These are phyloP conservation scores for Oligophagozyma castellii DNA, from an alignment of 1,139 yeast genomes.

Conservation along the genomic window DNA sequence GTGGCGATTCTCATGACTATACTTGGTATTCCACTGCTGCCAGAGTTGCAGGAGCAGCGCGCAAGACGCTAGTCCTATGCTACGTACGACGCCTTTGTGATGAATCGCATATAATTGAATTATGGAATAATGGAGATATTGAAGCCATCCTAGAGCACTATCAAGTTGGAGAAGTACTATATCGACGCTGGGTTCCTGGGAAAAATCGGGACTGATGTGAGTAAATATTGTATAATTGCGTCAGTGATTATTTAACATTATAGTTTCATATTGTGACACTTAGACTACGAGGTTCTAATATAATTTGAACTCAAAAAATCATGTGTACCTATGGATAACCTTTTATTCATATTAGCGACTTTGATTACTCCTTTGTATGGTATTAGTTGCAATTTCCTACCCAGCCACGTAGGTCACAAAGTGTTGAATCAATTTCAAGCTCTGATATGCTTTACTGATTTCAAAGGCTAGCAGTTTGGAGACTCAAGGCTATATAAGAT, in stretches of 20 bases:
- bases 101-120: conserved; percentile 21
- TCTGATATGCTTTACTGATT: conserved; percentile 1
- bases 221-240: neutral
- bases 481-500: too few relatives aligned
- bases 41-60: conserved; percentile 79
- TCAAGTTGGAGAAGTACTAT: conserved; percentile 50
- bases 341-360: too few relatives aligned
- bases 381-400: too few relatives aligned
- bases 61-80: conserved; percentile 57
- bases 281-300: too few relatives aligned
- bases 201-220: conserved; percentile 51
- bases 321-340: too few relatives aligned
- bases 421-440: conserved; percentile 1
- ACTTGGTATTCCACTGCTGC: conserved; percentile 39
- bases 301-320: too few relatives aligned
- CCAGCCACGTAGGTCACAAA: too few relatives aligned
- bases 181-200: conserved; percentile 75
- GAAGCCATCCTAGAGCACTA: conserved; percentile 26
- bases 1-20: conserved; percentile 20
- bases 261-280: too few relatives aligned
- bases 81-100: conserved; percentile 44
- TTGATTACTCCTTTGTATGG: too few relatives aligned
- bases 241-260: neutral
- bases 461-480: too few relatives aligned
- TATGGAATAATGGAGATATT: conserved; percentile 17